Conservation (phyloP, 345 rosid species). For the Salix udensis region DNA sequence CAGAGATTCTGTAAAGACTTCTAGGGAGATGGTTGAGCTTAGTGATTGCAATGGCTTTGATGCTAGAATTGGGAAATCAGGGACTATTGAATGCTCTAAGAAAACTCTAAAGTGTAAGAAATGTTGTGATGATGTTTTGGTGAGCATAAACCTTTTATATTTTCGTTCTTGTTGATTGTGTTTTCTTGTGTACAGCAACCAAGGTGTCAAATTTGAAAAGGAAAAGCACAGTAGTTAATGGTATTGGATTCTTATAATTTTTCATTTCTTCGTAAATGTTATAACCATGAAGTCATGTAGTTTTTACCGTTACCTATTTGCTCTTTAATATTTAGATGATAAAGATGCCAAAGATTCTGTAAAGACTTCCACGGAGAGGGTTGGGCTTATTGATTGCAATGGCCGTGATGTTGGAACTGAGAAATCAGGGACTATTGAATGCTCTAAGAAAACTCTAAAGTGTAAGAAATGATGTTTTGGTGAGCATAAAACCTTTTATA, state of each 20-base stretch:
- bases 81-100: conserved; percentile 26
- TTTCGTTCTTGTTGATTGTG: neutral
- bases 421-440: conserved; percentile 25
- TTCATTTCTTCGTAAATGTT: neutral
- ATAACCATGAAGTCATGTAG: conserved; percentile 7
- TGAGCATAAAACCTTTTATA: neutral
- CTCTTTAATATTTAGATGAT: conserved; percentile 26
- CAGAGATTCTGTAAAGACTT: conserved; percentile 30
- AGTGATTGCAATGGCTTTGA: conserved; percentile 21
- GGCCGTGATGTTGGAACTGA: conserved; percentile 31
- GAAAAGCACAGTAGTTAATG: conserved; percentile 34
- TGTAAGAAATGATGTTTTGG: conserved; percentile 20
- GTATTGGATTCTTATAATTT: conserved; percentile 27
- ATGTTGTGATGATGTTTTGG: neutral
- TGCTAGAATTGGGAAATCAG: conserved; percentile 32
- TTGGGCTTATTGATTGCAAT: conserved; percentile 21
- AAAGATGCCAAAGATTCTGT: conserved; percentile 25
- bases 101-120: conserved; percentile 39
- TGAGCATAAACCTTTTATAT: neutral
- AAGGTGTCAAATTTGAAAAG: conserved; percentile 48
- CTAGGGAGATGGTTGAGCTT: conserved; percentile 31
- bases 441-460: conserved; percentile 33
- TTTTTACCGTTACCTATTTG: neutral
- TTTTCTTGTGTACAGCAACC: neutral
- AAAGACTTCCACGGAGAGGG: conserved; percentile 34